Evolutionary conservation across 164 flowering plant species (phyloP), one percentile per base, ranked within the genome.

Genomic region (Sextonia rubra): DNA sequence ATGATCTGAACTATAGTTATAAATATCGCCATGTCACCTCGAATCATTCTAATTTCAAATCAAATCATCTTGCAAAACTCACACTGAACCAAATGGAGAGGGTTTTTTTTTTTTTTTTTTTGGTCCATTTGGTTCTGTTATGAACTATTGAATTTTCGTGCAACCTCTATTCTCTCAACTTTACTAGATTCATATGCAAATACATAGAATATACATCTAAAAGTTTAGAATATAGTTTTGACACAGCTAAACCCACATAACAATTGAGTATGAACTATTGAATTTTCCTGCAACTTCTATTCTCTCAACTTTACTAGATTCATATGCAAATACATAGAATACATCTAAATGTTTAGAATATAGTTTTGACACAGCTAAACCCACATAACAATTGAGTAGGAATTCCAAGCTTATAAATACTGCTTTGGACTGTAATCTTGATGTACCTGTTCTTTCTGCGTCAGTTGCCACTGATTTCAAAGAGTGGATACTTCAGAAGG

Each of bases 401-500:
- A 20, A 15, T 52, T 52, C 58, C 58, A 3, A 17, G n/a, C n/a
- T 52, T 20, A 49, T 14, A 5, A 18, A 52, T 20, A 4, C 0
- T 52, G 58, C 4, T 52, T 20, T 60, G 37, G 5, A 15, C 63
- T 37, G 20, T 23, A 24, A 30, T 22, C 60, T 66, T 70, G 20
- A 25, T 52, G 20, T 66, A 74, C 48, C 52, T 24, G n/a, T 26
- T 11, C 20, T 69, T 75, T 61, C 55, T 56, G 44, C 76, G 79
- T 74, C 85, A 93, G 98, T 37, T 81, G 55, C 94, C 88, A 8
- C 37, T 94, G 64, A 67, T 69, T 69, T 71, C 88, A 2, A 92
- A 83, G 78, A 90, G 98, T 69, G 94, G 94, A 60, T 94, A 87
- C 82, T 90, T 94, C 77, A 86, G 81, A 76, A 85, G 78, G 71